Percentiles rank a stretch among this genome's conserved stretches.
These are phyloP conservation scores for Penicillium arizonense DNA, from an alignment of 495 filamentous ascomycete species.

Conservation along the genomic window DNA sequence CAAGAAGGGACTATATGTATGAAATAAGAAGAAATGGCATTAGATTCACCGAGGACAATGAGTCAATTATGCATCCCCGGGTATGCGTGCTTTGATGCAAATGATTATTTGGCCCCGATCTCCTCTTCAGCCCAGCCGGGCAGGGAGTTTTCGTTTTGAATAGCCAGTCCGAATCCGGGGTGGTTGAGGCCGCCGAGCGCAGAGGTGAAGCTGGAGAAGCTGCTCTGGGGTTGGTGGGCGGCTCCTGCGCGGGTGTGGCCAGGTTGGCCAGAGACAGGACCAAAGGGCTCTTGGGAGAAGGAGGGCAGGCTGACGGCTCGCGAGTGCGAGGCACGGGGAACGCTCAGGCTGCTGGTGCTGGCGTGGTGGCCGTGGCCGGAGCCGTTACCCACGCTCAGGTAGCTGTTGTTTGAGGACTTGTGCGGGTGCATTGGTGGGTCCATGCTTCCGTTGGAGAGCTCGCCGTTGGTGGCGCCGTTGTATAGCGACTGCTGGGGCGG, in stretches of 20 bases:
- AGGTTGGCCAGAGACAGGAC: slow-evolving; percentile 41
- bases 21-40: slow-evolving; percentile 25
- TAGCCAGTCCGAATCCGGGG: slow-evolving; percentile 59
- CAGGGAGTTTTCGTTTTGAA: slow-evolving; percentile 62
- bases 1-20: slow-evolving; percentile 23
- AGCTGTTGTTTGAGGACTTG: slow-evolving; percentile 53
- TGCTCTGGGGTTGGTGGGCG: slow-evolving; percentile 52
- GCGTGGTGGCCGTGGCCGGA: slow-evolving; percentile 47
- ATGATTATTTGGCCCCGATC: slow-evolving; percentile 52
- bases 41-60: slow-evolving; percentile 21
- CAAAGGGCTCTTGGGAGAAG: slow-evolving; percentile 60
- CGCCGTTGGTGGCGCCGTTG: slow-evolving; percentile 47
- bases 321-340: slow-evolving; percentile 69
- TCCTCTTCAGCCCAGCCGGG: slow-evolving; percentile 68
- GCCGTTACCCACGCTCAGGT: slow-evolving; percentile 65
- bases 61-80: slow-evolving; percentile 27
- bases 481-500: slow-evolving; percentile 51
- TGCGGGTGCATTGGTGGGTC: slow-evolving; percentile 52
- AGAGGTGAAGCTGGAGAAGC: slow-evolving; percentile 58
- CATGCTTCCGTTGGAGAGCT: slow-evolving; percentile 54
- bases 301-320: slow-evolving; percentile 83
- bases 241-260: slow-evolving; percentile 42
- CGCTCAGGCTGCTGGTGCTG: slow-evolving; percentile 59
- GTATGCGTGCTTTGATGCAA: slow-evolving; percentile 3
- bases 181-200: slow-evolving; percentile 57